Evolutionary conservation across 495 filamentous ascomycete genomes (phyloP), one percentile per base, ranked within the genome.

Genomic region (Trichoderma parareesei): DNA sequence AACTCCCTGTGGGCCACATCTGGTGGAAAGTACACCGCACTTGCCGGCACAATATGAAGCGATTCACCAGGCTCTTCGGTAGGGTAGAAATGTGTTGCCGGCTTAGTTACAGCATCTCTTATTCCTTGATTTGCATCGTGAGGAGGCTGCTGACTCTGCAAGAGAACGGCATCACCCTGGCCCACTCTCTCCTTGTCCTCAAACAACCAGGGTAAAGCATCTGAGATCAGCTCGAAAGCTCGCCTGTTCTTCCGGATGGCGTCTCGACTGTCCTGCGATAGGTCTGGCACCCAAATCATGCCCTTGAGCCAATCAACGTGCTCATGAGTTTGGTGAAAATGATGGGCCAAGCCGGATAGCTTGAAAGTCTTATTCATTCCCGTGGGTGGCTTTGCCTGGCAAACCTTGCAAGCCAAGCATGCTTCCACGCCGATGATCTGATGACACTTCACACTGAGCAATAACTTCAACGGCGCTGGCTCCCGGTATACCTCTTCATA

Each of bases 391-490:
- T 27, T 27, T 27, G 5, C 18, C 48, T 20, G 33, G 20, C 48
- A 55, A 55, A 33, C 10, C 27, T 55, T 55, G 48, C 48, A 55
- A 8, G 20, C 18, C 10, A 55, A 33, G 20, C 48, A 16, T 18
- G 18, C n/a, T 9, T 18, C 18, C 4, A 3, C 27, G 48, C n/a
- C 5, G 10, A 55, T 16, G 48, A 33, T 10, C 4, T 9, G 10
- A 55, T 6, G 27, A 11, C n/a, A 33, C 2, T 83, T 85, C 67
- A 86, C 11, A 5, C 7, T 27, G 9, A 1, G 16, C 35, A 61
- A 61, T 14, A 86, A 87, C 64, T 90, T 85, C 42, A 0, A 27
- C 2, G 27, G 27, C 27, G 27, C 27, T 27, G 27, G 27, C 27
- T 27, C 1, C 27, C 2, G 0, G 2, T 27, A 27, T 27, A 27